These are phyloP conservation scores for Fusarium drepaniforme DNA, from an alignment of 2,329 filamentous ascomycete genomes.

Conservation along the genomic window DNA sequence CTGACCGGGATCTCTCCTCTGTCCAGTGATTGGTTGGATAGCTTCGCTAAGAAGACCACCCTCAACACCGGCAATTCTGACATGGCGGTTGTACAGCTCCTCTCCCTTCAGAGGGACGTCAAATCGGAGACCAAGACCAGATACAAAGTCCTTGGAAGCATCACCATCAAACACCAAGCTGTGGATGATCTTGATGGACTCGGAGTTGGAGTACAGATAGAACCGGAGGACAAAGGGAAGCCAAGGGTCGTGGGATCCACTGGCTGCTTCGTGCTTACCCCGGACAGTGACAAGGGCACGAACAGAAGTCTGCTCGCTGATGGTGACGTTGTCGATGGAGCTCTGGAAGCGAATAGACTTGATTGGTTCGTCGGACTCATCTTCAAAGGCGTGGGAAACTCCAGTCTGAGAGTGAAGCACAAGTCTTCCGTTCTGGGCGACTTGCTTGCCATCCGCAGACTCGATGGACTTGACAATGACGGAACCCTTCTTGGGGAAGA, in stretches of 20 bases:
- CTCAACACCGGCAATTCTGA: slow-evolving; percentile 66
- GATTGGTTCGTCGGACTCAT: slow-evolving; percentile 47
- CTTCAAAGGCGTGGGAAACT: slow-evolving; percentile 50
- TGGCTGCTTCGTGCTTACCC: slow-evolving; percentile 53
- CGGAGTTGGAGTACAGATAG: slow-evolving; percentile 69
- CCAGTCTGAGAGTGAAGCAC: slow-evolving; percentile 65
- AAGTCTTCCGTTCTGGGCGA: slow-evolving; percentile 62
- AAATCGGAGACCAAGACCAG: slow-evolving; percentile 67
- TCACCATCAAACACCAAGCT: slow-evolving; percentile 68
- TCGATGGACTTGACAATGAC: slow-evolving; percentile 55
- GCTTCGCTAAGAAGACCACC: slow-evolving; percentile 69
- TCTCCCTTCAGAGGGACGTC: slow-evolving; percentile 65
- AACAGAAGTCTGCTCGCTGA: slow-evolving; percentile 54
- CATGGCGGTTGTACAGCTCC: slow-evolving; percentile 68
- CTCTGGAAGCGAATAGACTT: slow-evolving; percentile 61
- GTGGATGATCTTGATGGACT: slow-evolving; percentile 66
- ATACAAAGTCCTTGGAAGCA: slow-evolving; percentile 62
- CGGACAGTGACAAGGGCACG: slow-evolving; percentile 59
- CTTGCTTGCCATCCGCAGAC: slow-evolving; percentile 54
- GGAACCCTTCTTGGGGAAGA: slow-evolving; percentile 58
- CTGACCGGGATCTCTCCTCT: slow-evolving; percentile 65
- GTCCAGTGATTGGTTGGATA: slow-evolving; percentile 70
- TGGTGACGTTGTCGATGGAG: slow-evolving; percentile 62
- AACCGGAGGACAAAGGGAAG: slow-evolving; percentile 65
- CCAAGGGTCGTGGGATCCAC: slow-evolving; percentile 55